Conservation (phyloP, 495 filamentous ascomycete genomes). For the Pseudevernia furfuracea region DNA sequence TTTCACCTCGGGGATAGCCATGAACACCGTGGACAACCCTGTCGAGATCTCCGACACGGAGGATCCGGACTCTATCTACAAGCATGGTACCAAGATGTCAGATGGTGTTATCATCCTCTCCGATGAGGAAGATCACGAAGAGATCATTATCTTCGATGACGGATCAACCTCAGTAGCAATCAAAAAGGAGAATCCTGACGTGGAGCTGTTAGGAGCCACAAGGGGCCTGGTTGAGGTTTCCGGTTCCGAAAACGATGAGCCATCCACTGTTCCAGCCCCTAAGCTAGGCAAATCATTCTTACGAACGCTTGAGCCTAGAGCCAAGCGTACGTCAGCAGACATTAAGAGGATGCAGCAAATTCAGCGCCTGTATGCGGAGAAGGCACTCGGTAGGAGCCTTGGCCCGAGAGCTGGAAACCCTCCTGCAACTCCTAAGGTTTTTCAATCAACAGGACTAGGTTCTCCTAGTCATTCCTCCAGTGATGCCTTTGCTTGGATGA, state of each 20-base stretch:
- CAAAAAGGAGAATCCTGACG: not conserved
- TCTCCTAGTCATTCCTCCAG: not conserved
- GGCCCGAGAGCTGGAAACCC: not conserved
- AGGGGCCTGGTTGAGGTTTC: slow-evolving; percentile 6
- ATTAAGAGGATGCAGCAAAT: not conserved
- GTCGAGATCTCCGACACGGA: not conserved
- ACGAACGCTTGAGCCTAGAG: not conserved
- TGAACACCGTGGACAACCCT: not conserved
- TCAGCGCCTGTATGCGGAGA: not conserved
- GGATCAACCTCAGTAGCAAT: not conserved
- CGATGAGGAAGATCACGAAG: not conserved
- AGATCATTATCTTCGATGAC: not conserved
- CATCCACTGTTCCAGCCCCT: too few species aligned
- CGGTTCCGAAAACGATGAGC: not conserved
- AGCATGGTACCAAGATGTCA: not conserved
- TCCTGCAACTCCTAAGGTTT: not conserved
- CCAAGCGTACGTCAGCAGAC: not conserved
- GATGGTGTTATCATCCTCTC: not conserved
- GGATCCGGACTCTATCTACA: not conserved
- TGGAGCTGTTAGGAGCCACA: not conserved
- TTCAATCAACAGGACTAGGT: too few species aligned
- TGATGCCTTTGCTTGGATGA: slow-evolving; percentile 15
- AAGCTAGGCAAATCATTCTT: slow-evolving; percentile 5
- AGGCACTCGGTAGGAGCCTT: not conserved
- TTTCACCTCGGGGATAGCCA: not conserved